Evolutionary conservation across 805 yeast species (phyloP), one percentile per base, ranked within the genome.

Genomic region (Candida cerambycidarum): DNA sequence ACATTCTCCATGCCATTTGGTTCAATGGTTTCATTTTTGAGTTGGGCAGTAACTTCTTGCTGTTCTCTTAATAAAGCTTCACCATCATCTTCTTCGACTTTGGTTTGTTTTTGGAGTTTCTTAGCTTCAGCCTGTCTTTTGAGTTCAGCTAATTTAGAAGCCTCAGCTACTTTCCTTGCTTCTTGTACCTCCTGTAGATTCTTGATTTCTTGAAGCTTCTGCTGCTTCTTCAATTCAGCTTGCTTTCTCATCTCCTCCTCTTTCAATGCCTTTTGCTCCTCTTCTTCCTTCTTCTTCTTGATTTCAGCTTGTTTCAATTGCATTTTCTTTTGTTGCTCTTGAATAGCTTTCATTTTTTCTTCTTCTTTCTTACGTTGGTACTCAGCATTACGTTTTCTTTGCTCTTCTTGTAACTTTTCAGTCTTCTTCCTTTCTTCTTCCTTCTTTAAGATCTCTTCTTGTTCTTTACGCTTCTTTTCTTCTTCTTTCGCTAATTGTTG

Each of bases 401-500:
- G 75, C 29, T 68, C 73, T 1, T 64, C 65, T 28, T 59, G 58
- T 5, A 63, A 47, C 11, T 58, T 63, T 40, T 68, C 74, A 39
- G 61, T 65, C 44, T 58, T 63, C 35, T 53, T 48, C 39, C 51
- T 57, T 16, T 52, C 39, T 35, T 62, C 66, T 31, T 62, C 71
- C 47, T 64, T 67, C 38, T 59, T 62, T 7, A 48, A 55, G 43
- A 63, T 66, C 43, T 78, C 81, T 36, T 68, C 73, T 39, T 74
- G 80, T 51, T 80, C 84, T 46, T 76, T 79, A 52, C 66, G 72
- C 43, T 67, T 69, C 38, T 71, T 67, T 52, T 79, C 86, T 49
- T 80, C 85, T 54, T 81, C 87, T 46, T 77, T 79, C 0, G 83
- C 83, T 18, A 70, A 62, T 52, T 82, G 86, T 41, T 75, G 80